Evolutionary conservation across 352 stramenopile genomes (phyloP), one percentile per base, ranked within the genome.

Genomic region (Phytophthora constricta): DNA sequence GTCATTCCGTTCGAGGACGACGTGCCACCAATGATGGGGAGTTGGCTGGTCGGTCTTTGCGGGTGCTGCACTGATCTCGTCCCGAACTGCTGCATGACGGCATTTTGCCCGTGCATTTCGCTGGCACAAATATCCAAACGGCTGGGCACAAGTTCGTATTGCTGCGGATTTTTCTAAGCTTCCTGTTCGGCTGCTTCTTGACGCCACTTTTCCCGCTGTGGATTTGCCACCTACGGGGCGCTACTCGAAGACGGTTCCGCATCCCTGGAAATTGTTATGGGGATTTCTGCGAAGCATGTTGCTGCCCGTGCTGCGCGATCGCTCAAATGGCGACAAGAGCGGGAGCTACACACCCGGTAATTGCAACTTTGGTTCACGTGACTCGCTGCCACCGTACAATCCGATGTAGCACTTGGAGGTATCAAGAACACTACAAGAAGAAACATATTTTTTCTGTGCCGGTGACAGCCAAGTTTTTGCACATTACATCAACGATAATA

Each of bases 251-350:
- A 53, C 72, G 74, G 14, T 87, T 82, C 51, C 49, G 72, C 39
- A 83, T 90, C 45, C 71, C 76, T 22, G 81, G 79, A 14, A 77
- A 54, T 27, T 68, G 39, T 4, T 77, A 49, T 33, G 34, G 46
- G 13, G 81, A 90, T 45, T 77, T 37, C 17, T 78, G 58, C 33
- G 55, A 42, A 20, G 31, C 79, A 5, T 75, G 68, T n/a, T 86
- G 65, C 47, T 90, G 81, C 50, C 57, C 65, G 16, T 82, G 70
- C 67, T 89, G 77, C 60, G 54, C 68, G n/a, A 71, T 90, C 43
- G 77, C 81, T 19, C 81, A 87, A 59, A 77, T 87, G 34, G 81
- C 79, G 28, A 85, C 78, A 20, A 75, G 80, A 65, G 31, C 72
- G 80, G 80, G 43, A 87, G 76, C 46, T 90, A 90, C 63, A 77